These are phyloP conservation scores for Pistacia atlantica DNA, from an alignment of 345 rosid genomes.

Conservation along the genomic window DNA sequence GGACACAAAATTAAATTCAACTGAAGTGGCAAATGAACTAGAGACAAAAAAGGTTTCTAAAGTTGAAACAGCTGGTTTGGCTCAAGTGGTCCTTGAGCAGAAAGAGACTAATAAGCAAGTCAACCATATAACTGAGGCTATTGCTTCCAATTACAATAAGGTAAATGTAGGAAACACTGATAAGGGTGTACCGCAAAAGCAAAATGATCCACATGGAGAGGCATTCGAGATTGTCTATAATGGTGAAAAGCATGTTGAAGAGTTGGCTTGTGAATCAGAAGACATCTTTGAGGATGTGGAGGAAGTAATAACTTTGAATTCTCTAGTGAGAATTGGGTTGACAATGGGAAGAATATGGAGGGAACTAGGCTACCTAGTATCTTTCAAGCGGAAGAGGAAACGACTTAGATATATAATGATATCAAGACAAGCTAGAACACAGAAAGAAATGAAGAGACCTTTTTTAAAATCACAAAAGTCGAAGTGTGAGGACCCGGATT, in stretches of 20 bases:
- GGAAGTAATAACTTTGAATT: constrained; percentile 25
- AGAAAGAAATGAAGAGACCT: constrained; percentile 40
- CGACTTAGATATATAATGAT: constrained; percentile 24
- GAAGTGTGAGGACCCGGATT: no score
- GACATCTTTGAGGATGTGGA: constrained; percentile 34
- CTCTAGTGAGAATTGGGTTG: constrained; percentile 33
- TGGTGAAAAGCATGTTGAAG: no score
- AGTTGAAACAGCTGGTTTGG: constrained; percentile 28
- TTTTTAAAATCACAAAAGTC: constrained; percentile 36
- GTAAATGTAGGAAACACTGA: no score
- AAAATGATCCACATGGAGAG: no score
- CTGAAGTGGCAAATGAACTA: constrained; percentile 35
- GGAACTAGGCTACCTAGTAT: constrained; percentile 33
- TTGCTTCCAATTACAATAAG: no score
- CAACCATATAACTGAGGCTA: no score
- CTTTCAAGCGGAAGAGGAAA: constrained; percentile 37
- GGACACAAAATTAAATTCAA: constrained; percentile 25
- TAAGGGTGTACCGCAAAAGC: no score
- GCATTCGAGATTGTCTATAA: no score
- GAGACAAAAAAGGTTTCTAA: constrained; percentile 45
- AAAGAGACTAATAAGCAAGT: no score
- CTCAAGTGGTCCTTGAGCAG: no score
- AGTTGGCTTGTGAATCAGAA: no score
- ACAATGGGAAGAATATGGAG: constrained; percentile 27
- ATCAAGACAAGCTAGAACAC: constrained; percentile 29